A percentile compares a stretch with the other conserved stretches of the same genome.
phyloP scores from a whole-genome alignment of 2,329 filamentous ascomycete species.

The Drechslerella dactyloides region DNA sequence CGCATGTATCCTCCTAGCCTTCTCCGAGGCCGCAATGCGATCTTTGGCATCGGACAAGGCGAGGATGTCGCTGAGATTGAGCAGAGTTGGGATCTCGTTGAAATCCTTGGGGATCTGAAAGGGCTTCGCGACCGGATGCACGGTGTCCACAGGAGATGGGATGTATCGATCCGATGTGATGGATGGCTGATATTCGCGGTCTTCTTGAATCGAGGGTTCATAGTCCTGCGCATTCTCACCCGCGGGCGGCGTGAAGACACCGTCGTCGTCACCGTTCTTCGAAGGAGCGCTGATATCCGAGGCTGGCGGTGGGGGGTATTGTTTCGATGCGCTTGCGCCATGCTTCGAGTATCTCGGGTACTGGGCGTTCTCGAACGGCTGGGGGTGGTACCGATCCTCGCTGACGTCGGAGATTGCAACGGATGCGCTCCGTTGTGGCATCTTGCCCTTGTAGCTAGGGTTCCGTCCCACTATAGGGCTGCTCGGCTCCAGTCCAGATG shows the following conservation, averaged over 20 bases:
- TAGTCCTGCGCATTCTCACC: conserved; percentile 39
- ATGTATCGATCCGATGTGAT: conserved; percentile 38
- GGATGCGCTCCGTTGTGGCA: conserved; percentile 39
- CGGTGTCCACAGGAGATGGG: conserved; percentile 38
- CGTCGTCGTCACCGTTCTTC: conserved; percentile 35
- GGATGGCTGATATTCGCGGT: conserved; percentile 35
- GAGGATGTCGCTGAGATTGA: conserved; percentile 46
- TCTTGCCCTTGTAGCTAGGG: conserved; percentile 40
- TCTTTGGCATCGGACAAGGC: conserved; percentile 45
- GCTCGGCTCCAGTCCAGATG: conserved; percentile 18
- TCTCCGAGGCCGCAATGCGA: conserved; percentile 45
- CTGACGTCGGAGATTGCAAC: conserved; percentile 41
- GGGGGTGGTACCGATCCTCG: conserved; percentile 38
- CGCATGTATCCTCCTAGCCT: conserved; percentile 41
- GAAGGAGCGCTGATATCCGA: conserved; percentile 43
- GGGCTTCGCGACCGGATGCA: conserved; percentile 21
- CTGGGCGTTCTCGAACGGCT: conserved; percentile 39
- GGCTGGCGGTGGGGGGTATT: conserved; percentile 37
- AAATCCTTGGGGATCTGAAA: conserved; percentile 34
- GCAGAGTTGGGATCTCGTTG: conserved; percentile 41
- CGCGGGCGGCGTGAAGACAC: conserved; percentile 29
- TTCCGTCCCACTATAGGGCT: conserved; percentile 33
- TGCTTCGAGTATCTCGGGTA: conserved; percentile 37
- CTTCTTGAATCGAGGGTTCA: conserved; percentile 45
- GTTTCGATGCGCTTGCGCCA: conserved; percentile 23